These are phyloP conservation scores for Teunomyces aglyptinius DNA, from an alignment of 805 yeast species.

Conservation along the genomic window DNA sequence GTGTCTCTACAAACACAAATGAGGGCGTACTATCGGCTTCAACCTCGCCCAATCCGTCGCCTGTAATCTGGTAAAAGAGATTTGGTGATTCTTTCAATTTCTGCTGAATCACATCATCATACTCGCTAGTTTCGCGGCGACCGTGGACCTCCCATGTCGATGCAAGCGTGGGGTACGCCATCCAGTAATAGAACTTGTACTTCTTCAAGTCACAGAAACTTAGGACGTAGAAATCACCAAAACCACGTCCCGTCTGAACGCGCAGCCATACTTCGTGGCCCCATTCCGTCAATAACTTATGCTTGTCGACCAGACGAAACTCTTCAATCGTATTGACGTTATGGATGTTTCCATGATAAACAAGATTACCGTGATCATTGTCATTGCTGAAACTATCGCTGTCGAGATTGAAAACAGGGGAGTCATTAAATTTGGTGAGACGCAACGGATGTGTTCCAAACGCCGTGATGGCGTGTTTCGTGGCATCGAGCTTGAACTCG, in stretches of 20 bases:
- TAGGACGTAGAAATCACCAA: conserved; percentile 35
- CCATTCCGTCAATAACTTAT: conserved; percentile 47
- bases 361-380: conserved; percentile 9
- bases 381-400: conserved; percentile 24
- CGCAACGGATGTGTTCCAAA: conserved; percentile 33
- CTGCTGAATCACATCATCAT: background rate
- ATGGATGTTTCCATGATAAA: conserved; percentile 22
- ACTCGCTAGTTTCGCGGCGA: conserved; percentile 5
- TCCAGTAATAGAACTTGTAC: conserved; percentile 88
- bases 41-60: background rate
- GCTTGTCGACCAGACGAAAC: conserved; percentile 70
- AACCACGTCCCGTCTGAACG: conserved; percentile 14
- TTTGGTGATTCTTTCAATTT: background rate
- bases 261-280: conserved; percentile 22
- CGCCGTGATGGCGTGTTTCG: conserved; percentile 45
- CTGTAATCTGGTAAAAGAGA: background rate
- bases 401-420: conserved; percentile 35
- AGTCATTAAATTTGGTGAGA: conserved; percentile 34
- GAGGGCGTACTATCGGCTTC: background rate
- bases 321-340: conserved; percentile 86
- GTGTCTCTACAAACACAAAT: conserved; percentile 34
- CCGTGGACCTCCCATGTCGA: conserved; percentile 44
- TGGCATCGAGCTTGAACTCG: conserved; percentile 61
- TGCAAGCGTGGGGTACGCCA: conserved; percentile 68
- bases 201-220: conserved; percentile 88